Percentiles rank a stretch among this genome's conserved stretches.
Evolutionary conservation across 179 eudicot species (phyloP).

Genomic region (Camellia oleifera): DNA sequence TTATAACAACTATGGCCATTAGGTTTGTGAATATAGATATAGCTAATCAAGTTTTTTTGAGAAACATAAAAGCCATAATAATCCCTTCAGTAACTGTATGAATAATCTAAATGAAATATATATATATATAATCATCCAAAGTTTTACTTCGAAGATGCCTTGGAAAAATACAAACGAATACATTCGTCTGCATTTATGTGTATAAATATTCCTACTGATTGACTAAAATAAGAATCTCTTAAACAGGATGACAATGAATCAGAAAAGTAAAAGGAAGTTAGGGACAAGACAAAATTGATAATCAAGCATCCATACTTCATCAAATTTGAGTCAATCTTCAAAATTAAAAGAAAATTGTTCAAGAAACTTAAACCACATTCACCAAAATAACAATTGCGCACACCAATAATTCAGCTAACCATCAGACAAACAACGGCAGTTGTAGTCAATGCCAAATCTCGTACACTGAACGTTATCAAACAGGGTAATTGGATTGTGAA

Average conservation of each 20-base stretch:
- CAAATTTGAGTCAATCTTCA: not conserved
- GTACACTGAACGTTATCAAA: not conserved
- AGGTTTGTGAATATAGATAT: not conserved
- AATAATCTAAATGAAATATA: not conserved
- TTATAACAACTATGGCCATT: not conserved
- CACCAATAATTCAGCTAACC: not conserved
- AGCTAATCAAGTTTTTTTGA: not conserved
- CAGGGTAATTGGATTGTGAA: not conserved
- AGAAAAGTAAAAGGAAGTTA: not conserved
- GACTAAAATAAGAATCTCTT: conserved; percentile 2
- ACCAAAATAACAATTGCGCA: not conserved
- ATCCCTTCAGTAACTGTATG: not conserved
- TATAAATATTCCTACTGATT: not conserved
- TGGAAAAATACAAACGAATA: not conserved
- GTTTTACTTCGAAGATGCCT: not conserved
- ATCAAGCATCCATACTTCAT: not conserved
- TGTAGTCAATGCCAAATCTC: not conserved
- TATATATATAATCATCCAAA: not conserved
- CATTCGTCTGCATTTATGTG: not conserved
- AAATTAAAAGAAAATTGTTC: not conserved
- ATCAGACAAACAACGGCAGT: not conserved
- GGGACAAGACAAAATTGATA: not conserved
- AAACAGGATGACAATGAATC: not conserved
- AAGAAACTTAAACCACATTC: not conserved
- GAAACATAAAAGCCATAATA: not conserved